Evolutionary conservation across 2,329 filamentous ascomycete genomes (phyloP).

Genomic region (Chrysosporium queenslandicum): DNA sequence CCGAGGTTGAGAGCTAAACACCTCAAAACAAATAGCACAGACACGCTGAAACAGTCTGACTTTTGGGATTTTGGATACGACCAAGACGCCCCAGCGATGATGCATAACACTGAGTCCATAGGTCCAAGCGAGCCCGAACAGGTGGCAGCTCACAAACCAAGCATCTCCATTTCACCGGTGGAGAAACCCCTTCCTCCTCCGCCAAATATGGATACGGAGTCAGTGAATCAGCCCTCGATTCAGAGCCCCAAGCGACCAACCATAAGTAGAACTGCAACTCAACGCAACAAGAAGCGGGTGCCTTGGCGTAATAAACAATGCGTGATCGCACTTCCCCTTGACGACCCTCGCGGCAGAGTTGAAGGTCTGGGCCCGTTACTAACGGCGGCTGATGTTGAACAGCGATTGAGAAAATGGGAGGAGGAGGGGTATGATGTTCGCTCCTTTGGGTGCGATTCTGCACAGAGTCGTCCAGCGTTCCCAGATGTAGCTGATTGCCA

Average conservation of each 20-base stretch:
- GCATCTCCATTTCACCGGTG: constrained; percentile 10
- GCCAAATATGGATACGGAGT: constrained; percentile 2
- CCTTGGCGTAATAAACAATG: constrained; percentile 68
- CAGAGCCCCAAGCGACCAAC: constrained; percentile 17
- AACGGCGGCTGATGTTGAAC: constrained; percentile 31
- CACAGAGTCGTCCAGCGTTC: constrained; percentile 35
- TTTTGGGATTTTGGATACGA: constrained; percentile 40
- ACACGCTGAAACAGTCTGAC: constrained; percentile 37
- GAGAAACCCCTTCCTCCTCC: constrained; percentile 17
- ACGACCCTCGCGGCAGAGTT: constrained; percentile 53
- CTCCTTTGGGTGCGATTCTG: constrained; percentile 31
- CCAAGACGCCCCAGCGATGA: constrained; percentile 28
- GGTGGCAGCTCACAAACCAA: constrained; percentile 8
- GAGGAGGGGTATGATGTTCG: constrained; percentile 36
- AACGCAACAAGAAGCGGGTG: constrained; percentile 56
- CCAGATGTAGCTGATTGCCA: constrained; percentile 34
- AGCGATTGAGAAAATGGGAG: constrained; percentile 34
- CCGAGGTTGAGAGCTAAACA: constrained; percentile 27
- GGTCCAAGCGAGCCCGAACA: constrained; percentile 15
- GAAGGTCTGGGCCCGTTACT: constrained; percentile 31
- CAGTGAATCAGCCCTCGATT: constrained; percentile 10
- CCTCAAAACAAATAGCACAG: constrained; percentile 30
- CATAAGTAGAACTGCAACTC: constrained; percentile 17
- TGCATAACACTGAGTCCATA: constrained; percentile 26
- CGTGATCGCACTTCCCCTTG: constrained; percentile 57